Evolutionary conservation across 2,329 filamentous ascomycete genomes (phyloP), one percentile per base, ranked within the genome.

Genomic region (Colletotrichum eleusines): DNA sequence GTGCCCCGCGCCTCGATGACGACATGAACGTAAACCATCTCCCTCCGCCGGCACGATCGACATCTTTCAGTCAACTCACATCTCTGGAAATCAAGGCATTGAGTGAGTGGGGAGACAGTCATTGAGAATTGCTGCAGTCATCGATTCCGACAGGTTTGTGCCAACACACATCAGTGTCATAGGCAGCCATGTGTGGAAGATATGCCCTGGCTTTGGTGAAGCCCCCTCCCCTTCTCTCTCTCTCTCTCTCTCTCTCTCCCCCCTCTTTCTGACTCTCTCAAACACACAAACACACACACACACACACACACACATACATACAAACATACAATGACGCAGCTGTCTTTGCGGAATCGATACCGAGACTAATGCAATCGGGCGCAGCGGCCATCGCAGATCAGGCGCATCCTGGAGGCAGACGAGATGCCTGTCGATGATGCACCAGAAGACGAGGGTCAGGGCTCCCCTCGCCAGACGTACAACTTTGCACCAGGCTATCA

Each of bases 401-500:
- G 92, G 63, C 88, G 86, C 66, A 90, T 92, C 78, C 84, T 98
- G 8, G 87, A 93, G 76, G 86, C 94, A 44, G 88, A 94, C 75
- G 86, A 91, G 72, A 93, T 97, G 89, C 87, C 86, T 2, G 89
- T 94, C 3, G 86, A 91, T 68, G 89, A 94, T 67, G 89, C 88
- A 0, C 93, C 93, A 0, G 87, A 88, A 5, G 93, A 97, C 75
- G 89, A 93, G 23, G 88, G 79, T 66, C 86, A 91, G 20, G 78
- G 76, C 2, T 81, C 84, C 1, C 88, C 89, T 1, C 88, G 92
- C 46, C 92, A 94, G 77, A 94, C 89, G 44, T 97, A 97, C 83
- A 98, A 98, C 79, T 97, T 99, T 78, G 94, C 95, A 0, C 96
- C 96, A 0, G 93, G 95, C 0, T 93, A 94, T 72, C 87, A 92